Evolutionary conservation across 2,329 filamentous ascomycete species (phyloP), one percentile per base, ranked within the genome.

Genomic region (Phoma sp.): DNA sequence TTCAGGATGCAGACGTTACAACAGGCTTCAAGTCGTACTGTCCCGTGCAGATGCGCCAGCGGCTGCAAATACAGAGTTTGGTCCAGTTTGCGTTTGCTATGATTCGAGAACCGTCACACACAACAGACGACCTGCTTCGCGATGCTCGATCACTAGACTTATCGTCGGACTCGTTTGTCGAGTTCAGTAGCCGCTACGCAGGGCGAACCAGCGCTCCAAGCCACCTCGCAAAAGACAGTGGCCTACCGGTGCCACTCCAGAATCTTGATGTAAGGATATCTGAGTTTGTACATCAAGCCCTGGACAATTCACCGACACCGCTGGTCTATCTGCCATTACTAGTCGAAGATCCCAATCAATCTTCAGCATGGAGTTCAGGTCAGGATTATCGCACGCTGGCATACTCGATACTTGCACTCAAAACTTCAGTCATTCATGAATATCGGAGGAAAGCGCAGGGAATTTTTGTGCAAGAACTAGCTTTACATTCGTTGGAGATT

Each of bases 281-380:
- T 4, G 73, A 75, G 27, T 66, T 67, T 22, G 57, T 71, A 0
- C 52, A 70, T 38, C 62, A 72, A 58, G 44, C 61, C 40, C 37
- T 61, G 3, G 35, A 65, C 9, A 48, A 44, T 10, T 30, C 41
- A 4, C 44, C 55, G 62, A 57, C 71, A 2, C 59, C 59, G 7
- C 43, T 47, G 36, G 79, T 90, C 10, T 93, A 88, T 67, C 78
- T 92, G 0, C 86, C 88, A 0, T 79, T 87, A 22, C 70, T 91
- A 0, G 74, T 86, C 10, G 79, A 81, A 50, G 78, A 81, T 51
- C 70, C 77, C 0, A 66, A 68, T 10, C 69, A 73, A 45, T 69
- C 73, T 33, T 76, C 78, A 1, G 77, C 78, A 5, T 81, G 78
- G 78, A 67, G 66, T 24, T 55, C 74, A 9, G 76, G 76, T 1